Evolutionary conservation across 2,329 filamentous ascomycete species (phyloP), one percentile per base, ranked within the genome.

Genomic region (Westerdykella sp.): DNA sequence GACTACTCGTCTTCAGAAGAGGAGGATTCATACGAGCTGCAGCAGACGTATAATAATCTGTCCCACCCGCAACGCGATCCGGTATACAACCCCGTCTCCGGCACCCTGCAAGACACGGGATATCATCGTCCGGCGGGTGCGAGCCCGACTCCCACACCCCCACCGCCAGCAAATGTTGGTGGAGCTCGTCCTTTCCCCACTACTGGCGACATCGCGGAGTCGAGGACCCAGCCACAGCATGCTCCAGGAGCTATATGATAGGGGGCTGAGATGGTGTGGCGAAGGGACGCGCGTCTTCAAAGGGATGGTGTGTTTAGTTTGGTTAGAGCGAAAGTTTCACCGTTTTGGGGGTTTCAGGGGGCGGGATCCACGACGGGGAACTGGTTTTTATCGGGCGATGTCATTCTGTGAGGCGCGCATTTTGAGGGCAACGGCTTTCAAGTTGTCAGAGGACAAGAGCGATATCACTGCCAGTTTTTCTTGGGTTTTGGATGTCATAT

Each of bases 1-100:
- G 59, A 61, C 28, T 65, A 65, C 34, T 67, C 64, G 1, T 67
- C 64, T 6, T 68, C 65, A 1, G 65, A 68, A 42, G 65, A 68
- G 16, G 65, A 67, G 2, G 59, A 62, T 12, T 55, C 56, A 34
- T 66, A 62, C 35, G 65, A 68, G 48, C 52, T 68, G 15, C 63
- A 65, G 45, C 57, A 53, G 39, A 55, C 51, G 13, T 56, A 61
- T 38, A 48, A 61, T 38, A 48, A 49, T 7, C 41, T 54, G n/a
- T 46, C 51, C 21, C 47, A 46, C 16, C 51, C 55, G 4, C 50
- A 56, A 11, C 50, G 41, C 18, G 49, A 50, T 11, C 51, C 46
- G 30, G 49, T 48, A 5, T 65, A 66, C 42, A 63, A 67, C 34
- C 63, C 61, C 14, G 60, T 67, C 7, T 48, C 52, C 6, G 62